Evolutionary conservation across 331 rosid species (phyloP), one percentile per base, ranked within the genome.

Genomic region (Pyracantha coccinea): DNA sequence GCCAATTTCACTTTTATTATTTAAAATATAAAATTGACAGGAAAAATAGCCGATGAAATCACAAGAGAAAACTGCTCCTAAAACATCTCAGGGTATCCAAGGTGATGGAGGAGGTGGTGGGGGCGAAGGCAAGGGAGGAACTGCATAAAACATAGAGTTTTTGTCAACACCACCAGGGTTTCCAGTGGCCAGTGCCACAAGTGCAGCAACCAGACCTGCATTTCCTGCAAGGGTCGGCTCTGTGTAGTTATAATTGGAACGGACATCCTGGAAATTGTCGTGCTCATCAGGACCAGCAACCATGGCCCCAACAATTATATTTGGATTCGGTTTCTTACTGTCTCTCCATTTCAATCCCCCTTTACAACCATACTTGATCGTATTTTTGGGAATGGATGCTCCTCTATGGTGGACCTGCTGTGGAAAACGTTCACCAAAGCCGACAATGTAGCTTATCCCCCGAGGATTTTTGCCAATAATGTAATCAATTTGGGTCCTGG

Each of bases 181-280:
- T 45, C 17, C 25, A 63, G 21, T 2, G 1, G 72, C 31, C 19
- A 75, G 25, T 52, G 79, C 73, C 73, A 75, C 58, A 53, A 75
- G 79, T 53, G 79, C 59, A 15, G 73, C 73, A 75, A 75, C 73
- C 5, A 75, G 73, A 64, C 79, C 79, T 52, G 79, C 65, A 75
- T 75, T 66, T 54, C 79, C 66, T 3, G 67, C 45, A 21, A 54
- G 73, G 52, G 27, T 66, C 19, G 73, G 73, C 38, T 75, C 31
- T 24, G 73, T 75, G 52, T 66, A 75, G 23, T 66, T 33, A 21
- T 66, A 66, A 31, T 75, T 75, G 64, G 21, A 50, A 32, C 79
- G 73, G 5, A 52, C 12, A 35, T 75, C 73, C n/a, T 75, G 53
- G 79, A 75, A 66, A 35, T 52, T 16, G 32, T 66, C 68, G 33